Evolutionary conservation across 2,329 filamentous ascomycete species (phyloP).

Genomic region (Drechmeria coniospora): DNA sequence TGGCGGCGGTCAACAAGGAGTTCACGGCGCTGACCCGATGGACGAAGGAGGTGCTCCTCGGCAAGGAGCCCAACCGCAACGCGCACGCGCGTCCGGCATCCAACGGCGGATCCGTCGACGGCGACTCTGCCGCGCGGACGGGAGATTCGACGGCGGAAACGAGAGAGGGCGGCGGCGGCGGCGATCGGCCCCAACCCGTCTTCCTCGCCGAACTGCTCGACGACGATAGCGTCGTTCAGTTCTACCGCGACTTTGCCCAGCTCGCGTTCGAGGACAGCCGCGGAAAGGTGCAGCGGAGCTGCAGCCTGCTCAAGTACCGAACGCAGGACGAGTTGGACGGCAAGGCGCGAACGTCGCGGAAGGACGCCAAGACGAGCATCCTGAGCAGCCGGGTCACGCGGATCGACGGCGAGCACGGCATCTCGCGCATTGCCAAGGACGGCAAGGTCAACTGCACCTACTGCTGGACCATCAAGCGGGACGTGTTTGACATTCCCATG

Average conservation of each 20-base stretch:
- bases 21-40: conserved; percentile 93
- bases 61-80: conserved; percentile 76
- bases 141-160: conserved; percentile 37
- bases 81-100: conserved; percentile 48
- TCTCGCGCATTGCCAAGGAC: conserved; percentile 68
- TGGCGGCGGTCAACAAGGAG: conserved; percentile 92
- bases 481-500: conserved; percentile 98
- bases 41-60: conserved; percentile 78
- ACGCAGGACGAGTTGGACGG: conserved; percentile 44
- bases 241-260: conserved; percentile 89
- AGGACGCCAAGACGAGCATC: conserved; percentile 27
- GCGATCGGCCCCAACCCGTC: conserved; percentile 54
- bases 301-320: conserved; percentile 80
- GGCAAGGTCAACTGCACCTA: conserved; percentile 91
- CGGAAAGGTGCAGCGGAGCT: conserved; percentile 68
- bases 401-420: conserved; percentile 60
- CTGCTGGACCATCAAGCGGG: conserved; percentile 92
- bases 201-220: conserved; percentile 88
- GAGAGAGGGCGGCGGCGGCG: conserved; percentile 27
- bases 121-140: conserved; percentile 17
- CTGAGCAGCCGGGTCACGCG: conserved; percentile 44
- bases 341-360: conserved; percentile 27
- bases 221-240: conserved; percentile 82
- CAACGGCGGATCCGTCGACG: conserved; percentile 15
- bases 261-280: conserved; percentile 84